A percentile compares a stretch with the other conserved stretches of the same genome.
phyloP scores from a whole-genome alignment of 768 basidiomycete species.

The Amanita thiersii region DNA sequence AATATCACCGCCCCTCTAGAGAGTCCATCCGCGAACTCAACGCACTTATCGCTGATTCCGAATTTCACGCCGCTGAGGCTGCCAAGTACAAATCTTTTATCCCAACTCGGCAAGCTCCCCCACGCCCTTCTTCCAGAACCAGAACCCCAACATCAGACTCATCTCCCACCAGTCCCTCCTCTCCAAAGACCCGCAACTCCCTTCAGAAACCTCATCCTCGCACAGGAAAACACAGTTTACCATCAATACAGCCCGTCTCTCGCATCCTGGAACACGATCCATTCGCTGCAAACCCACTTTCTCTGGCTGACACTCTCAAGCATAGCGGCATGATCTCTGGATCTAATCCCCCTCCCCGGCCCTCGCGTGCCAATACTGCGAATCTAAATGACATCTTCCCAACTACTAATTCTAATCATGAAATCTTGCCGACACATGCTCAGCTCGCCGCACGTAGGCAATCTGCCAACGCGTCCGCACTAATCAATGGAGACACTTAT shows the following conservation, averaged over 20 bases:
- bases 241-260: slow-evolving; percentile 25
- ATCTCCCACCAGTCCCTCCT: slow-evolving; percentile 20
- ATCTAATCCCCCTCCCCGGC: slow-evolving; percentile 62
- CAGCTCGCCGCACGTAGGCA: slow-evolving; percentile 39
- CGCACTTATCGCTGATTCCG: slow-evolving; percentile 58
- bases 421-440: slow-evolving; percentile 48
- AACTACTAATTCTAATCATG: slow-evolving; percentile 37
- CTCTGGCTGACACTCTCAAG: slow-evolving; percentile 19
- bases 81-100: slow-evolving; percentile 26
- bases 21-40: slow-evolving; percentile 75
- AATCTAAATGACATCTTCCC: slow-evolving; percentile 71
- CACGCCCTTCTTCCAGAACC: slow-evolving; percentile 33
- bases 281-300: slow-evolving; percentile 35
- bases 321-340: slow-evolving; percentile 28
- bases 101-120: slow-evolving; percentile 29
- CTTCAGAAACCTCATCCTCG: slow-evolving; percentile 56
- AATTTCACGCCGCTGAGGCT: slow-evolving; percentile 46
- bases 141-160: slow-evolving; percentile 36
- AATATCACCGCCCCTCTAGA: slow-evolving; percentile 68
- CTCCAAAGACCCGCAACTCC: slow-evolving; percentile 40
- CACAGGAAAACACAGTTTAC: slow-evolving; percentile 44
- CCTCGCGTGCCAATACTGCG: slow-evolving; percentile 79
- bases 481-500: slow-evolving; percentile 23
- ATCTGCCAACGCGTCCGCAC: slow-evolving; percentile 32
- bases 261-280: slow-evolving; percentile 47